Percentiles rank a stretch among this genome's conserved stretches.
Evolutionary conservation across 805 yeast genomes (phyloP).

Genomic region (Ogataea pilisensis): DNA sequence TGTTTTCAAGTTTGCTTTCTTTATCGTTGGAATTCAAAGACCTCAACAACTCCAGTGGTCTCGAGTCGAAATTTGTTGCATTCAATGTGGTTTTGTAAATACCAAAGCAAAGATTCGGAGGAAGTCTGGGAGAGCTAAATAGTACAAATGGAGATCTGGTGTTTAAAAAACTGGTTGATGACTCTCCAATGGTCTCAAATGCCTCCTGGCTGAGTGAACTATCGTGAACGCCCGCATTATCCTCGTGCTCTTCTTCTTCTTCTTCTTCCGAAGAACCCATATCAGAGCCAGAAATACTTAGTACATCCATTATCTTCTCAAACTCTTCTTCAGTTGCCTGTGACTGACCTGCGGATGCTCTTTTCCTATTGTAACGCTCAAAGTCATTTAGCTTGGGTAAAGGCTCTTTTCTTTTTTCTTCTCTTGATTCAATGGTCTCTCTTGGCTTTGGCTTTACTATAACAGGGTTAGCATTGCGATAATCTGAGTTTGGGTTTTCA

Average conservation of each 20-base stretch:
- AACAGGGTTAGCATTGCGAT: constrained; percentile 1
- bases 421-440: not conserved
- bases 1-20: constrained; percentile 17
- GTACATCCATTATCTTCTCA: constrained; percentile 46
- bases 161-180: constrained; percentile 48
- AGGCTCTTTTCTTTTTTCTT: not conserved
- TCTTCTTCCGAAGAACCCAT: constrained; percentile 32
- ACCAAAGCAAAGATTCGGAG: constrained; percentile 51
- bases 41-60: constrained; percentile 49
- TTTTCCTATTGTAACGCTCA: constrained; percentile 45
- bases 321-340: constrained; percentile 55
- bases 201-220: no score
- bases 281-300: constrained; percentile 59
- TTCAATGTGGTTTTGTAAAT: constrained; percentile 62
- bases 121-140: constrained; percentile 47
- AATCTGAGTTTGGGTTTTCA: not conserved
- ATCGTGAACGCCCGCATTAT: not conserved
- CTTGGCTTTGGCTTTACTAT: constrained; percentile 8
- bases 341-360: constrained; percentile 41
- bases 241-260: constrained; percentile 5
- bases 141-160: constrained; percentile 68
- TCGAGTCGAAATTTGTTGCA: constrained; percentile 31
- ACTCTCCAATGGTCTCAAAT: no score
- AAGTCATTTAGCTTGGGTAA: constrained; percentile 12
- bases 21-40: constrained; percentile 9